Conservation (phyloP, 805 yeast species). For the Myxozyma neotropica region DNA sequence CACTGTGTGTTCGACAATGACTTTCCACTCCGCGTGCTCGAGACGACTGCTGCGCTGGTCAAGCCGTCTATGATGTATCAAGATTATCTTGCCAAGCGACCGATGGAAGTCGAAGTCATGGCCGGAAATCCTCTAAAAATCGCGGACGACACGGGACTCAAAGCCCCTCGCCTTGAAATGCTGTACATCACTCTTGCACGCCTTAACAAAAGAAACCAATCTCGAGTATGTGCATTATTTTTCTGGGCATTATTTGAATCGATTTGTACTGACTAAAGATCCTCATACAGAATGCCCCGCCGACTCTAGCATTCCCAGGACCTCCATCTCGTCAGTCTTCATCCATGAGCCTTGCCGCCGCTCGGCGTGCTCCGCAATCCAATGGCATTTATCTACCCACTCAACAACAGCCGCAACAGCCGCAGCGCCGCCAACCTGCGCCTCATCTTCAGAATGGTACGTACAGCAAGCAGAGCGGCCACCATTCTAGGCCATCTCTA, state of each 20-base stretch:
- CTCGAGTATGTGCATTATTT: background rate
- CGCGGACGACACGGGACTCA: conserved; percentile 52
- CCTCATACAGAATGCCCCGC: background rate
- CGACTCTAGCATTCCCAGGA: background rate
- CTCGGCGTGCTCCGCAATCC: conserved; percentile 7
- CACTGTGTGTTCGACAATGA: conserved; percentile 16
- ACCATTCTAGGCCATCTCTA: conserved; percentile 3
- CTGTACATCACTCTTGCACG: conserved; percentile 60
- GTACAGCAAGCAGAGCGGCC: conserved; percentile 2
- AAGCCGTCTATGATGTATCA: conserved; percentile 34
- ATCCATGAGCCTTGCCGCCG: conserved; percentile 6
- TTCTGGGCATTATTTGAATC: background rate
- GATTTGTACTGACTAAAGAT: background rate
- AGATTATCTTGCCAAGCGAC: conserved; percentile 44
- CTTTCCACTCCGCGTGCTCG: conserved; percentile 14
- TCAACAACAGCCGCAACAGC: conserved; percentile 7
- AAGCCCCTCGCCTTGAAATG: conserved; percentile 61
- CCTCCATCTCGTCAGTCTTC: conserved; percentile 8
- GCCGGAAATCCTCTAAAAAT: conserved; percentile 63
- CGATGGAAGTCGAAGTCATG: conserved; percentile 71
- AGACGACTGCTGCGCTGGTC: background rate
- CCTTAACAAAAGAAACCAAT: conserved; percentile 20
- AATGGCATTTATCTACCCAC: background rate
- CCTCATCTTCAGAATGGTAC: background rate
- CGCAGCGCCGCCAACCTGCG: background rate